A percentile compares a stretch with the other conserved stretches of the same genome.
Conservation (phyloP, 768 basidiomycete species). For the Mycena rosella region DNA sequence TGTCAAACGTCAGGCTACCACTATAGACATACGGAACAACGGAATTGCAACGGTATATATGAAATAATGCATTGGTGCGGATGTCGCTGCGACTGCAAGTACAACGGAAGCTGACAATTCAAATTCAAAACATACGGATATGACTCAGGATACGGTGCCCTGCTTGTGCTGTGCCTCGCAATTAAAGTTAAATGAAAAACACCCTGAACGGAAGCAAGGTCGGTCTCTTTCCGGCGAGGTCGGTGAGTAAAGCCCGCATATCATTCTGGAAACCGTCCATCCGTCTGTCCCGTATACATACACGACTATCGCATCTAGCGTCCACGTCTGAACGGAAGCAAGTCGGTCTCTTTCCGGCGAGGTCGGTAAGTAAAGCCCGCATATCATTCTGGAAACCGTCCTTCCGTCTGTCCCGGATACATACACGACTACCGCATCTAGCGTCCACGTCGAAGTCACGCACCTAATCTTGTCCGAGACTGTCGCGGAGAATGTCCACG, state of each 20-base stretch:
- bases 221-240: background rate
- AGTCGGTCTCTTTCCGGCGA: background rate
- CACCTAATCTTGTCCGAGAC: slow-evolving; percentile 18
- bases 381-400: slow-evolving; percentile 19
- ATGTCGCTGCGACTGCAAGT: too few relatives aligned
- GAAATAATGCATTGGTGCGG: too few relatives aligned
- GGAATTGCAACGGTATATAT: too few relatives aligned
- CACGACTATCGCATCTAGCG: slow-evolving; percentile 16
- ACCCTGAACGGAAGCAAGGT: background rate
- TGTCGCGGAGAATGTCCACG: slow-evolving; percentile 14
- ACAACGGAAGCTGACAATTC: too few relatives aligned
- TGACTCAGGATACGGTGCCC: too few relatives aligned
- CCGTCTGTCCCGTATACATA: too few relatives aligned
- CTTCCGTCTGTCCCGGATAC: too few relatives aligned
- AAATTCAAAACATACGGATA: too few relatives aligned
- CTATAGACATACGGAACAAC: too few relatives aligned
- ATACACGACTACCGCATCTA: slow-evolving; percentile 10
- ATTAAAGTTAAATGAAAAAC: slow-evolving; percentile 10
- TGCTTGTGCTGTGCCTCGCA: too few relatives aligned
- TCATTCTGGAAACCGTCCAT: slow-evolving; percentile 17
- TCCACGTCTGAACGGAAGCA: slow-evolving; percentile 11
- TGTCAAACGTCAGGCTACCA: background rate
- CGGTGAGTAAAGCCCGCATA: slow-evolving; percentile 17
- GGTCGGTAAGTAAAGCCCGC: slow-evolving; percentile 9
- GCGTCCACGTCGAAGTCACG: slow-evolving; percentile 11